Evolutionary conservation across 2,329 filamentous ascomycete genomes (phyloP).

Genomic region (Phialophora verrucosa): DNA sequence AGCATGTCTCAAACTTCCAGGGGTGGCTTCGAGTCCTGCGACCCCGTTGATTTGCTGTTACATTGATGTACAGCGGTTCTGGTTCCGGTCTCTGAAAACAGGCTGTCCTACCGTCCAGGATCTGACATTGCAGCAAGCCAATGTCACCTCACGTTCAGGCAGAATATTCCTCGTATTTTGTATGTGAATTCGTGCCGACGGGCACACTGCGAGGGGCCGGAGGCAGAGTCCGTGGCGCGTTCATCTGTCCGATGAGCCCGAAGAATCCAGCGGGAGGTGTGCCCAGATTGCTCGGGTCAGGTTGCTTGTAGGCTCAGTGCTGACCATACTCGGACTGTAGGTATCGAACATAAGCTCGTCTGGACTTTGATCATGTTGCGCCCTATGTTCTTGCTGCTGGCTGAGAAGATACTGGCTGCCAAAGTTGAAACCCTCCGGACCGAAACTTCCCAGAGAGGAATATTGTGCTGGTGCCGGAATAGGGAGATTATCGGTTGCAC

Average conservation of each 20-base stretch:
- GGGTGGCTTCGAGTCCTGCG: neutral
- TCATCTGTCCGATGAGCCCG: neutral
- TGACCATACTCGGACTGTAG: constrained; percentile 23
- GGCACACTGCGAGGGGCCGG: neutral
- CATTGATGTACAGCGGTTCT: neutral
- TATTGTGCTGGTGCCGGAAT: constrained; percentile 26
- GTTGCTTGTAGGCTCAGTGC: constrained; percentile 6
- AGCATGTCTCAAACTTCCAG: neutral
- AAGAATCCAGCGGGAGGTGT: constrained; percentile 3
- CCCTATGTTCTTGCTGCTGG: neutral
- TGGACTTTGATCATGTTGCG: neutral
- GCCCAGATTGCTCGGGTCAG: constrained; percentile 2
- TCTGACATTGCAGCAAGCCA: neutral
- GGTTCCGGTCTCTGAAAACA: neutral
- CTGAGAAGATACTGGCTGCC: neutral
- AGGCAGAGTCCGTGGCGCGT: neutral
- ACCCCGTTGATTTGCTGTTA: neutral
- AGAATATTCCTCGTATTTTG: neutral
- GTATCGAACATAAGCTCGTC: constrained; percentile 12
- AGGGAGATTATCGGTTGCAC: constrained; percentile 33
- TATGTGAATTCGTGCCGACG: neutral
- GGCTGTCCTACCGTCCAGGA: neutral
- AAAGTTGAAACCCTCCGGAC: neutral
- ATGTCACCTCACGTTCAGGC: neutral
- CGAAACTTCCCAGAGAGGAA: constrained; percentile 1